phyloP scores from a whole-genome alignment of 2,329 filamentous ascomycete species.

The Fusarium sp. region DNA sequence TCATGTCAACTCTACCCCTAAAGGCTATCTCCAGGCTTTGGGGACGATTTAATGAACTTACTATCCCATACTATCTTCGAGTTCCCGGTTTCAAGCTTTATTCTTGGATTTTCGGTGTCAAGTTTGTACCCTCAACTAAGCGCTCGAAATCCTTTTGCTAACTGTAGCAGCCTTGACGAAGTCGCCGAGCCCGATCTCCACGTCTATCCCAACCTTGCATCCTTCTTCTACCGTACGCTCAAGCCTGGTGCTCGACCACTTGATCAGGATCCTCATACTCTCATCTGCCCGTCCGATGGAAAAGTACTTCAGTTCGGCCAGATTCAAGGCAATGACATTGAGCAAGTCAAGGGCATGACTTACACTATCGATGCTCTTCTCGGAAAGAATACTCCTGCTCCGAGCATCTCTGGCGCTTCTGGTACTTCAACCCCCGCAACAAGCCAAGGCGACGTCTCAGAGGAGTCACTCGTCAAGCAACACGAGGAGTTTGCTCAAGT shows the following conservation, averaged over 20 bases:
- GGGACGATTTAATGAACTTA: constrained; percentile 91
- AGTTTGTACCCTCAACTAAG: constrained; percentile 52
- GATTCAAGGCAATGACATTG: constrained; percentile 93
- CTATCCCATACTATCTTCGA: constrained; percentile 86
- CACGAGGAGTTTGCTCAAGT: constrained; percentile 94
- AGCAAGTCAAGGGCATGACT: constrained; percentile 98
- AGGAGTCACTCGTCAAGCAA: constrained; percentile 75
- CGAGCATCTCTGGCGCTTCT: constrained; percentile 59
- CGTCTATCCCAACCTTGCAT: constrained; percentile 88
- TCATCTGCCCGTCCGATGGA: constrained; percentile 91
- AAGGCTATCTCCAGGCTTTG: constrained; percentile 90
- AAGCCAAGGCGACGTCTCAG: constrained; percentile 44
- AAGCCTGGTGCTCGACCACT: constrained; percentile 89
- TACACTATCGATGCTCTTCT: constrained; percentile 95
- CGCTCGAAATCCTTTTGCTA: constrained; percentile 20
- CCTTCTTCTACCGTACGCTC: constrained; percentile 96
- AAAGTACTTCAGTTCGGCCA: constrained; percentile 90
- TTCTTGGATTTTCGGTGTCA: constrained; percentile 90
- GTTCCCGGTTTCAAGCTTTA: constrained; percentile 93
- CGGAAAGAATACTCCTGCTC: constrained; percentile 69
- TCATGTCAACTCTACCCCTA: constrained; percentile 92
- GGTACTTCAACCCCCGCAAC: constrained; percentile 43
- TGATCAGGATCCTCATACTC: constrained; percentile 79
- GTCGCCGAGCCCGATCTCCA: constrained; percentile 89
- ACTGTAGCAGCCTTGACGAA: constrained; percentile 76